Evolutionary conservation across 2,329 filamentous ascomycete species (phyloP).

Genomic region (Aspergillus fischeri): DNA sequence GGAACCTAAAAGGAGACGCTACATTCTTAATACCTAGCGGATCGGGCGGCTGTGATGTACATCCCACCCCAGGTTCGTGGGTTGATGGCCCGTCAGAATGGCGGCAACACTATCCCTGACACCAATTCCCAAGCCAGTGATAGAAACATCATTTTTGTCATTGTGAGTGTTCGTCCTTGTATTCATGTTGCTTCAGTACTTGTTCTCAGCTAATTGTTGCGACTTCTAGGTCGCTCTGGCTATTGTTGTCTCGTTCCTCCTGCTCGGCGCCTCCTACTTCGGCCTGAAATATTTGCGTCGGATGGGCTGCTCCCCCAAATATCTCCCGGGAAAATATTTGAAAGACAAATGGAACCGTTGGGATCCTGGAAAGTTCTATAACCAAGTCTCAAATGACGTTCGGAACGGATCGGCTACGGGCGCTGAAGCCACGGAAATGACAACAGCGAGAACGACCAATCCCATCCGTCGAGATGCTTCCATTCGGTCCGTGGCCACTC

Average conservation of each 20-base stretch:
- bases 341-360: constrained; percentile 52
- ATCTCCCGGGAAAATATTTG: constrained; percentile 48
- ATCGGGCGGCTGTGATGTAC: constrained; percentile 10
- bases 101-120: neutral
- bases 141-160: constrained; percentile 26
- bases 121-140: neutral
- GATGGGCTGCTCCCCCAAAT: constrained; percentile 46
- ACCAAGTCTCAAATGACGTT: constrained; percentile 32
- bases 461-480: constrained; percentile 76
- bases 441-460: constrained; percentile 18
- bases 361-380: constrained; percentile 41
- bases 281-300: constrained; percentile 41
- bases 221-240: constrained; percentile 21
- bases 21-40: neutral
- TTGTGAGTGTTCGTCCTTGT: constrained; percentile 21
- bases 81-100: constrained; percentile 15
- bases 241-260: constrained; percentile 29
- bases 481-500: constrained; percentile 87
- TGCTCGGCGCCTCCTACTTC: constrained; percentile 31
- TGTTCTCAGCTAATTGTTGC: constrained; percentile 1
- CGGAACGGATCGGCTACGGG: constrained; percentile 21
- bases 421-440: constrained; percentile 27
- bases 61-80: constrained; percentile 15
- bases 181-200: neutral
- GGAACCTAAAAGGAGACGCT: neutral